phyloP scores from a whole-genome alignment of 108 stramenopile genomes.

The Cyclotella distinguenda region DNA sequence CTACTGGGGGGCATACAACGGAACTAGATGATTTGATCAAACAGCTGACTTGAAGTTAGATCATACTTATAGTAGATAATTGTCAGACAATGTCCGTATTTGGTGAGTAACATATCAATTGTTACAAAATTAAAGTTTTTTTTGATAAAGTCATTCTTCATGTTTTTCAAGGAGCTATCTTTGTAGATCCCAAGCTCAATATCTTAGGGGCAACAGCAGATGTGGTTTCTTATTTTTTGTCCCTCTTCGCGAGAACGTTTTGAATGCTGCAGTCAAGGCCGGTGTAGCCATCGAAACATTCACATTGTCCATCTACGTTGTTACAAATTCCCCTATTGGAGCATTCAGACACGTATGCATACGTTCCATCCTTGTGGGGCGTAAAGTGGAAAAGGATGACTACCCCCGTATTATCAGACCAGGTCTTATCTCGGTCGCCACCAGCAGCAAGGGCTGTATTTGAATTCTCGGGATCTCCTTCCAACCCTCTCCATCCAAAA shows the following conservation, averaged over 20 bases:
- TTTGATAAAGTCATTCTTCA: no score
- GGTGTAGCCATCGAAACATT: slow-evolving; percentile 65
- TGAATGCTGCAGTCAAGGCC: slow-evolving; percentile 30
- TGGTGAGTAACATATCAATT: no score
- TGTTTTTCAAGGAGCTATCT: no score
- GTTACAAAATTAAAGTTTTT: no score
- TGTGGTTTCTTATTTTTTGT: neutral
- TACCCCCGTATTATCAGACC: slow-evolving; percentile 52
- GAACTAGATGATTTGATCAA: slow-evolving; percentile 91
- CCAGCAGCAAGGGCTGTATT: slow-evolving; percentile 18
- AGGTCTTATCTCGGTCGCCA: slow-evolving; percentile 16
- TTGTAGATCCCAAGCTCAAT: no score
- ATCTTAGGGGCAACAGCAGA: no score
- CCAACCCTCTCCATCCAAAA: slow-evolving; percentile 58
- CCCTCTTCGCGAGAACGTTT: slow-evolving; percentile 27
- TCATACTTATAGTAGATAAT: no score
- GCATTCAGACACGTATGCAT: slow-evolving; percentile 63
- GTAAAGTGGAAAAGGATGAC: slow-evolving; percentile 64
- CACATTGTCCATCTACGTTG: slow-evolving; percentile 45
- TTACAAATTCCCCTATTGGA: slow-evolving; percentile 64
- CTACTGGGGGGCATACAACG: slow-evolving; percentile 89
- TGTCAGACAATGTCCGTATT: no score
- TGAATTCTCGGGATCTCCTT: slow-evolving; percentile 49
- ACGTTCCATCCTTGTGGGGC: slow-evolving; percentile 48
- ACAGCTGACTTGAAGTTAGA: slow-evolving; percentile 33